These are phyloP conservation scores for Apophysomyces ossiformis DNA, from an alignment of 371 early-diverging fungal genomes.

Conservation along the genomic window DNA sequence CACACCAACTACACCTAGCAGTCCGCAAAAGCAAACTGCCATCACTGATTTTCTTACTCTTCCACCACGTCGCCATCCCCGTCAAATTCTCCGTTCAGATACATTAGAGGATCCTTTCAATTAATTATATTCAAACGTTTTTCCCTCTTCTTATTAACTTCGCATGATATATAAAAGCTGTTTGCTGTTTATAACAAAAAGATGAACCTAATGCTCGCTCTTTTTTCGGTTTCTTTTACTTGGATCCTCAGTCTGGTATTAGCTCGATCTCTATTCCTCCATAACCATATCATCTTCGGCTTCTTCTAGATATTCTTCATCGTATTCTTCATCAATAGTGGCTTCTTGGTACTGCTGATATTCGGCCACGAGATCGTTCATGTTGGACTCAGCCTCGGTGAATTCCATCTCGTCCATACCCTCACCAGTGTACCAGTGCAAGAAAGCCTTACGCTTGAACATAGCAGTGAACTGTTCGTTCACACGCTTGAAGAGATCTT, in stretches of 20 bases:
- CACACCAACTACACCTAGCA: background rate
- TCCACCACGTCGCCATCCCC: background rate
- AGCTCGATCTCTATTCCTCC: conserved; percentile 15
- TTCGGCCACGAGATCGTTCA: conserved; percentile 94
- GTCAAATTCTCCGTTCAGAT: background rate
- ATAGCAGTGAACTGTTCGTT: conserved; percentile 91
- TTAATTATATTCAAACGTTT: background rate
- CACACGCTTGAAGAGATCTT: conserved; percentile 97
- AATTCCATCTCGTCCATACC: conserved; percentile 97
- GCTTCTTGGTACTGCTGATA: conserved; percentile 98
- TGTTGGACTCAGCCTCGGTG: conserved; percentile 86
- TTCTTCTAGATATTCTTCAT: conserved; percentile 53
- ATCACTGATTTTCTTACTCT: background rate
- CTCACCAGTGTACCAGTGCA: conserved; percentile 96
- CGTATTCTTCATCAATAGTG: conserved; percentile 69
- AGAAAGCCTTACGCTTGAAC: conserved; percentile 93
- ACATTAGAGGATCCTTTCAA: background rate
- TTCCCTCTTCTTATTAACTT: too few species aligned
- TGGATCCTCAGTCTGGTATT: background rate
- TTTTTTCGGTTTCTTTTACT: background rate
- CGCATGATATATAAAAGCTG: conserved; percentile 6
- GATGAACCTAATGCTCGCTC: background rate
- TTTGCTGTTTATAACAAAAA: background rate
- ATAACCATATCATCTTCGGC: conserved; percentile 31
- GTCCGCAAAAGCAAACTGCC: background rate